Evolutionary conservation across 169 alveolate species (phyloP), one percentile per base, ranked within the genome.

Genomic region (Cryptosporidium ubiquitum): DNA sequence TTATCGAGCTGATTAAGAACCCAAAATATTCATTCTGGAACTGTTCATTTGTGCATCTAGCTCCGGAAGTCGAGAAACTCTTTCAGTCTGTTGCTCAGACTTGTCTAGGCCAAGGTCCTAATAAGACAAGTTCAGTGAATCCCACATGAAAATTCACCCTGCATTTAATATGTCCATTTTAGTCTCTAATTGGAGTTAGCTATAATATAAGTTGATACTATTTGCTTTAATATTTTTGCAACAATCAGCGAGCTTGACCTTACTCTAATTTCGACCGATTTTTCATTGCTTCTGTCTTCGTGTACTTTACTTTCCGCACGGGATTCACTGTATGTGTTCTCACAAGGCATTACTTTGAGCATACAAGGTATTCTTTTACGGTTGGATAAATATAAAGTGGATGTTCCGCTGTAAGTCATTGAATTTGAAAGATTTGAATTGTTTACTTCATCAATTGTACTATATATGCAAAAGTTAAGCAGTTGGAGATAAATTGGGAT

Each of bases 1-100:
- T 98, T 91, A 93, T 97, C 61, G 98, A 97, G 92, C 95, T 98
- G 35, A 93, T 97, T 74, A 96, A 96, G 89, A 96, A 96, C 92
- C 98, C 97, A 14, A 94, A 94, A 84, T 95, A 95, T 85, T 85
- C 93, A 57, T 93, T 94, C 39, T 85, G 93, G 92, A 92, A 92
- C 47, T 92, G 93, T 49, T 91, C 96, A 40, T 95, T 94, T 16
- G 91, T 84, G 37, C 93, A 79, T 26, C n/a, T 74, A 39, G 91
- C 96, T 61, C 91, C 94, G 23, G 96, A 93, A 66, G 92, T 93
- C 23, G 94, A 93, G 71, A 93, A 91, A 61, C 73, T 92, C 47
- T 93, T 91, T 49, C 94, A 93, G 31, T 86, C 93, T 29, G 93
- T 92, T 57, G 94, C 93, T 35, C 93, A 92, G 51, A 91, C 92